Base-by-base conservation (phyloP, 805 yeast genomes). In the Ogataea haglerorum region DNA sequence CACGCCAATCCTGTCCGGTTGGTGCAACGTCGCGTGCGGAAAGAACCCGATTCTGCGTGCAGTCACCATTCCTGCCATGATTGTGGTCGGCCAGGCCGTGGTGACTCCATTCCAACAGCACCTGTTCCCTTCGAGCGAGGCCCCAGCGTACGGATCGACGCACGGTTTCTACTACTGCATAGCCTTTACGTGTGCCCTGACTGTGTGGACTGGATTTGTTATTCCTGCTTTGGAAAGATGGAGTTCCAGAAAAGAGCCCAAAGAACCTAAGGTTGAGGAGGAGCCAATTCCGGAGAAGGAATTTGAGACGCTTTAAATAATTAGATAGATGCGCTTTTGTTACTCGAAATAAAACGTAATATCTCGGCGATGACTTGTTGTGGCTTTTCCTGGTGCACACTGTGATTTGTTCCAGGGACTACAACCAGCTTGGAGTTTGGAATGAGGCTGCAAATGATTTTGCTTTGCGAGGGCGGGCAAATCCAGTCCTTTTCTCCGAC, bases 21-120 rank as follows among this genome's bases (percentile, higher is more conserved):
- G 85, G 84, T 82, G 82, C 3, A 78, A 79, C 49, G 64, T 75
- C 34, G 75, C 76, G 1, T 75, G 81, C 46, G 51, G 52, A 10
- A 49, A 49, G 12, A 48, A 52, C 36, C 58, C 54, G 16, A 45
- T 47, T 22, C 38, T 57, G 25, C 45, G 61, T 36, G 60, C 62
- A 5, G 46, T 54, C 16, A 50, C 60, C 3, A 42, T 56, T 15
- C 52, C 62, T 4, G 45, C 53, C 14, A 54, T 54, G 60, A 47
- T 54, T 35, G 56, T 53, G 13, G 43, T 58, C 14, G 54, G 57
- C 8, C 47, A 38, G 30, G 46, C 50, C 25, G 56, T 60, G 21
- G 51, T 52, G 29, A 59, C 58, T 18, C 58, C 61, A 26, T 59
- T 43, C 40, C 65, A 61, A 36, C 57, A 56, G 30, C 45, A 57